phyloP scores from a whole-genome alignment of 768 basidiomycete species.

The Amanita jacksonii region DNA sequence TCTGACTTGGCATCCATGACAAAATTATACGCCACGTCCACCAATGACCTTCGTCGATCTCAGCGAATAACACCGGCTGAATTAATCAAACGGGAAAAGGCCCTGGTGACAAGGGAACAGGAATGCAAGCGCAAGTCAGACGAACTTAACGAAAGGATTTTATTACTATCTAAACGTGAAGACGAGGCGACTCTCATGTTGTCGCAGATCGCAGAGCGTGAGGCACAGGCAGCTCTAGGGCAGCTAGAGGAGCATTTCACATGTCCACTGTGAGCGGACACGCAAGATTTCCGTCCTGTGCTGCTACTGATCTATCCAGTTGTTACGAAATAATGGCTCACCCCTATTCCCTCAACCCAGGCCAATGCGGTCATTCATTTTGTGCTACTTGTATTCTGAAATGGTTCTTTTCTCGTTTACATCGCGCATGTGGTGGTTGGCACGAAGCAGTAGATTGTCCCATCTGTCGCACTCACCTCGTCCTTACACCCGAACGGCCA shows the following conservation, averaged over 20 bases:
- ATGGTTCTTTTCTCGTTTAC: conserved; percentile 62
- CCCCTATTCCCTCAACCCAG: conserved; percentile 47
- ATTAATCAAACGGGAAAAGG: conserved; percentile 27
- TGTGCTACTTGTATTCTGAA: conserved; percentile 58
- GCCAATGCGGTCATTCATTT: conserved; percentile 58
- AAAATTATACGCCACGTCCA: conserved; percentile 14
- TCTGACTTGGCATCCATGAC: conserved; percentile 7
- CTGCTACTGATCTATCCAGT: conserved; percentile 22
- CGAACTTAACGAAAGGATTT: conserved; percentile 32
- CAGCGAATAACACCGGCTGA: conserved; percentile 30
- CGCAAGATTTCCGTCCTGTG: conserved; percentile 1
- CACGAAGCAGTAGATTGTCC: conserved; percentile 62
- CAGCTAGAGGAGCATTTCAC: conserved; percentile 55
- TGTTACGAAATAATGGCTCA: conserved; percentile 59
- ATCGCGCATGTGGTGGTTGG: conserved; percentile 55
- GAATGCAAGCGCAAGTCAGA: conserved; percentile 27
- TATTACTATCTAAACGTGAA: conserved; percentile 29
- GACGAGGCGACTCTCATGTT: conserved; percentile 30
- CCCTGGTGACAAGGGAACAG: conserved; percentile 27
- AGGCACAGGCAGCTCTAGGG: conserved; percentile 31
- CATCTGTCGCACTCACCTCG: conserved; percentile 48
- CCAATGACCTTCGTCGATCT: conserved; percentile 26
- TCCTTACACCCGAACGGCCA: conserved; percentile 38
- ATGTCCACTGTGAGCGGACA: conserved; percentile 50
- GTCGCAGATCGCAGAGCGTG: conserved; percentile 32